Conservation (phyloP, 2,329 filamentous ascomycete species). For the Fusarium camptoceras region DNA sequence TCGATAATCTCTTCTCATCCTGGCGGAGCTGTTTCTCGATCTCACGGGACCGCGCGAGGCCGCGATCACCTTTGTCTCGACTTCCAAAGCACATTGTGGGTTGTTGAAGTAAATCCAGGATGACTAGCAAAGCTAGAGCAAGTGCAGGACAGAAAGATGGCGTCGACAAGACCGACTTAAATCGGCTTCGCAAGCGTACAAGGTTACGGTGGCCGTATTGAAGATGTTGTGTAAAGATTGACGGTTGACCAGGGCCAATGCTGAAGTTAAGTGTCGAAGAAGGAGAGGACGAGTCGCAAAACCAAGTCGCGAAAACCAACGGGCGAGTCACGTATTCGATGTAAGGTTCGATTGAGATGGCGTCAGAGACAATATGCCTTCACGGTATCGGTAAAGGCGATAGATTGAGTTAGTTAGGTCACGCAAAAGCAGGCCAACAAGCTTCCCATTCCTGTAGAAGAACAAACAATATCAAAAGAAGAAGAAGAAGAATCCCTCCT, state of each 20-base stretch:
- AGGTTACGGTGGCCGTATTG: conserved; percentile 4
- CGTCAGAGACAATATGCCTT: conserved; percentile 4
- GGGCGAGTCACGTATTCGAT: conserved; percentile 6
- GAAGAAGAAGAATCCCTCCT: not conserved
- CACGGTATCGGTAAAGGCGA: conserved; percentile 3
- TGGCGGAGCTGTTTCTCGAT: conserved; percentile 87
- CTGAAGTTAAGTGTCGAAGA: not conserved
- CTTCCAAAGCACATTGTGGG: conserved; percentile 73
- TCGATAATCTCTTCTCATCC: conserved; percentile 87
- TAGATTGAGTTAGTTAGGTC: not conserved
- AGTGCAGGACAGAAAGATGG: conserved; percentile 7
- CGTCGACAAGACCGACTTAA: not conserved
- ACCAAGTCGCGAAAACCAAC: conserved; percentile 15
- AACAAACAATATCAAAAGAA: conserved; percentile 11
- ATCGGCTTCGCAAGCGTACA: conserved; percentile 9
- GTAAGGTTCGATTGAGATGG: not conserved
- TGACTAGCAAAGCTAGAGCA: not conserved
- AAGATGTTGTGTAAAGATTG: not conserved
- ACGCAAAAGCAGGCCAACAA: conserved; percentile 12
- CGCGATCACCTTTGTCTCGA: conserved; percentile 62
- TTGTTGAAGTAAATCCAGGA: conserved; percentile 10
- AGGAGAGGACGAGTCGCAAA: conserved; percentile 4
- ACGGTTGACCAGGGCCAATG: conserved; percentile 1
- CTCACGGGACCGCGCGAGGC: conserved; percentile 72
- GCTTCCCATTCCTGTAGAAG: conserved; percentile 13